Base-by-base conservation (phyloP, 139 green algal genomes). In the Chlorella sp. region DNA sequence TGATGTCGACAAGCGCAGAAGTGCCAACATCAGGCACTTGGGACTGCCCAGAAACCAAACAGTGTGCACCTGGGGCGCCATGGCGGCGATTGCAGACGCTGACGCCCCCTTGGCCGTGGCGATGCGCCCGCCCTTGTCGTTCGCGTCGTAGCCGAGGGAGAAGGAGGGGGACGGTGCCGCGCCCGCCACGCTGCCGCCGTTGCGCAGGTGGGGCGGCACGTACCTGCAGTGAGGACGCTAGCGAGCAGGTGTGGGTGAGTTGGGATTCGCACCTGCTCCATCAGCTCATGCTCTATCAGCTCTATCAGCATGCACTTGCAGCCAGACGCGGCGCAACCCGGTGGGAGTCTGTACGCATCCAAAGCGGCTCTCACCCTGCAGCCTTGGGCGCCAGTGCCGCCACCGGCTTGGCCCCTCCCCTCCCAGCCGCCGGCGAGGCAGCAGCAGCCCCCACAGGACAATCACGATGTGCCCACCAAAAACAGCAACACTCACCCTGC, bases 181-280 rank as follows among this genome's bases (percentile, higher is more conserved):
- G 4, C 6, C 55, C 20, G 24, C 63, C 5, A 2, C 5, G 5
- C 31, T 5, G 27, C 63, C 32, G 4, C 32, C 67, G 2, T 27
- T 62, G 42, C 75, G 35, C 10, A 72, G 50, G 51, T 81, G 75
- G 0, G 79, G 79, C 4, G 80, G 75, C 69, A 80, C 72, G 62
- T 86, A 86, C 2, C n/a, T n/a, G n/a, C n/a, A n/a, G n/a, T n/a
- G n/a, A n/a, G n/a, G n/a, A n/a, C n/a, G n/a, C n/a, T n/a, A n/a
- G n/a, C n/a, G n/a, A n/a, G n/a, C n/a, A n/a, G n/a, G n/a, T n/a
- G n/a, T n/a, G n/a, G n/a, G n/a, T n/a, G n/a, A n/a, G n/a, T n/a
- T n/a, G n/a, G n/a, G n/a, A n/a, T n/a, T n/a, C n/a, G n/a, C n/a
- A n/a, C n/a, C n/a, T n/a, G n/a, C n/a, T n/a, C n/a, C n/a, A n/a